Percentiles rank a stretch among this genome's conserved stretches.
These are phyloP conservation scores for Porodaedalea pini DNA, from an alignment of 1,284 basidiomycete species.

Conservation along the genomic window DNA sequence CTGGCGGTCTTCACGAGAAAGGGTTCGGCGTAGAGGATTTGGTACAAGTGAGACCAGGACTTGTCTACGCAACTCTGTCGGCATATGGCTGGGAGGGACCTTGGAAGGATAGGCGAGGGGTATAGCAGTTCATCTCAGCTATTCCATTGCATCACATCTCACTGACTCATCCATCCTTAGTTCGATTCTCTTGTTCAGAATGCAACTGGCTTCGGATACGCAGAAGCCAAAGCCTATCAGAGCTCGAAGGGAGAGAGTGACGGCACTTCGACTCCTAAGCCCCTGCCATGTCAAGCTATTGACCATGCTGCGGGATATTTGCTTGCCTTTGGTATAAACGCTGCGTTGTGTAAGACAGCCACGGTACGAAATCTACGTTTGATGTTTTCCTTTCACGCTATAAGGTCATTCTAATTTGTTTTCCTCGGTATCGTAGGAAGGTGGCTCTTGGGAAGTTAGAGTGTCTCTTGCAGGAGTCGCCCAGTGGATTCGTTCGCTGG, in stretches of 20 bases:
- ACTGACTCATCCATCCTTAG: constrained; percentile 29
- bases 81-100: constrained; percentile 63
- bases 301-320: constrained; percentile 63
- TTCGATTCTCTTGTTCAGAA: constrained; percentile 71
- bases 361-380: constrained; percentile 35
- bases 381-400: background rate
- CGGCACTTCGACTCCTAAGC: constrained; percentile 33
- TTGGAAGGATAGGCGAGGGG: constrained; percentile 54
- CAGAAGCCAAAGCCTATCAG: constrained; percentile 50
- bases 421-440: constrained; percentile 43
- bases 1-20: constrained; percentile 46
- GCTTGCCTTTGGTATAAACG: constrained; percentile 56
- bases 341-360: constrained; percentile 51
- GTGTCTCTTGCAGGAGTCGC: constrained; percentile 56
- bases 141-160: background rate
- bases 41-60: constrained; percentile 42
- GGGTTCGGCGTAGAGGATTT: constrained; percentile 49
- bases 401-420: background rate
- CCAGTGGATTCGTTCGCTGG: constrained; percentile 55
- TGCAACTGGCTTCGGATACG: constrained; percentile 57
- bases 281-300: constrained; percentile 59
- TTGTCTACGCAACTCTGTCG: constrained; percentile 55
- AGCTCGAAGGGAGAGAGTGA: constrained; percentile 27
- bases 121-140: constrained; percentile 28
- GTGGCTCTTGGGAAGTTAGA: constrained; percentile 59